Evolutionary conservation across 495 filamentous ascomycete species (phyloP).

Genomic region (Bryoglossum gracile): DNA sequence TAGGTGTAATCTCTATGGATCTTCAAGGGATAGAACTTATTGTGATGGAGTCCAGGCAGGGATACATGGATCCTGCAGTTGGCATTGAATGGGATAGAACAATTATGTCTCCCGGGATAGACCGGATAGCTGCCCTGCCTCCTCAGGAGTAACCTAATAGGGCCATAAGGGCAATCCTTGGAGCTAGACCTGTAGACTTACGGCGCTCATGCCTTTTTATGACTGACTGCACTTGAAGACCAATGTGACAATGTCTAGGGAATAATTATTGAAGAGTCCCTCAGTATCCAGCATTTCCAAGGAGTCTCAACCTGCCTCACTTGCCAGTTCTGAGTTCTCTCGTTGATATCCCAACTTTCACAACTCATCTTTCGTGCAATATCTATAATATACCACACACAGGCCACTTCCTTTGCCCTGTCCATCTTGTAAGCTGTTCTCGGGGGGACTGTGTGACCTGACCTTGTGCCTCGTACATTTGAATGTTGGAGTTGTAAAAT

Average conservation of each 20-base stretch:
- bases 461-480: neutral
- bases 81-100: no score
- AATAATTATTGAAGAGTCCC: neutral
- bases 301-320: neutral
- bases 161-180: no score
- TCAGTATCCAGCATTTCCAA: neutral
- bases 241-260: neutral
- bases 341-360: neutral
- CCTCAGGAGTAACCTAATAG: no score
- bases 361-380: neutral
- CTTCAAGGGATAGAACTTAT: neutral
- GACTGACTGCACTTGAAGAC: no score
- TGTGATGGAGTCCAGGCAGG: no score
- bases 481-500: neutral
- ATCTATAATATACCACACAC: neutral
- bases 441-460: neutral
- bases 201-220: no score
- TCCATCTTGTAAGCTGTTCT: neutral
- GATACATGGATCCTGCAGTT: neutral
- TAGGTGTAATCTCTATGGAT: neutral
- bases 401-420: neutral
- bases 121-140: neutral
- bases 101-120: neutral
- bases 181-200: no score
- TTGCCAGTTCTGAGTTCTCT: neutral